phyloP scores from a whole-genome alignment of 1,284 basidiomycete species.

The Pterula multifida region DNA sequence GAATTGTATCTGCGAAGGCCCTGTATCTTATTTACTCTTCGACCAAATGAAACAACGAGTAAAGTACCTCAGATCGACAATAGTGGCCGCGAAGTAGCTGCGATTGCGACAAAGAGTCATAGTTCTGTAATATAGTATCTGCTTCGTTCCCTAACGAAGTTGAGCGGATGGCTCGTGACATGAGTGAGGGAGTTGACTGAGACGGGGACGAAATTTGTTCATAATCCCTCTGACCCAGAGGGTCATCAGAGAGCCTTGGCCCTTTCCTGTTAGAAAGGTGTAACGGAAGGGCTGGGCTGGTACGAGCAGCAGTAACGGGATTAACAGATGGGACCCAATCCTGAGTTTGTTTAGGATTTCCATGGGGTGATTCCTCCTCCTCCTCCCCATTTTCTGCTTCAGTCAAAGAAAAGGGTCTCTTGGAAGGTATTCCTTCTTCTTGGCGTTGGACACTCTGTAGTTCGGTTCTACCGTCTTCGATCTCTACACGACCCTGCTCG shows the following conservation, averaged over 20 bases:
- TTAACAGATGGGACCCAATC: neutral
- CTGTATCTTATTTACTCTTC: slow-evolving; percentile 1
- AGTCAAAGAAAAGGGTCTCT: slow-evolving; percentile 10
- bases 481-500: slow-evolving; percentile 71
- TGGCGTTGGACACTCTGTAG: slow-evolving; percentile 37
- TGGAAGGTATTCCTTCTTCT: slow-evolving; percentile 25
- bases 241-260: slow-evolving; percentile 55
- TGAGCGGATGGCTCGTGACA: neutral
- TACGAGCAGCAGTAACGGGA: slow-evolving; percentile 50
- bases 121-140: slow-evolving; percentile 49
- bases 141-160: slow-evolving; percentile 17
- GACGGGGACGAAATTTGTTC: slow-evolving; percentile 34
- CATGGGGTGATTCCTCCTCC: slow-evolving; percentile 11
- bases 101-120: slow-evolving; percentile 55
- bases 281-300: slow-evolving; percentile 55
- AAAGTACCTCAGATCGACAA: slow-evolving; percentile 75
- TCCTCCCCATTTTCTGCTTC: slow-evolving; percentile 14
- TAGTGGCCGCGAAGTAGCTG: slow-evolving; percentile 82
- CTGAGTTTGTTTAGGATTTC: neutral
- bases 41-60: slow-evolving; percentile 6
- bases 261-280: slow-evolving; percentile 39
- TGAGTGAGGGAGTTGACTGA: slow-evolving; percentile 55
- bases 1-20: slow-evolving; percentile 57
- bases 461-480: slow-evolving; percentile 30
- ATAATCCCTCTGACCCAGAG: slow-evolving; percentile 55